Evolutionary conservation across 2,329 filamentous ascomycete species (phyloP).

Genomic region (Leptographium flavum): DNA sequence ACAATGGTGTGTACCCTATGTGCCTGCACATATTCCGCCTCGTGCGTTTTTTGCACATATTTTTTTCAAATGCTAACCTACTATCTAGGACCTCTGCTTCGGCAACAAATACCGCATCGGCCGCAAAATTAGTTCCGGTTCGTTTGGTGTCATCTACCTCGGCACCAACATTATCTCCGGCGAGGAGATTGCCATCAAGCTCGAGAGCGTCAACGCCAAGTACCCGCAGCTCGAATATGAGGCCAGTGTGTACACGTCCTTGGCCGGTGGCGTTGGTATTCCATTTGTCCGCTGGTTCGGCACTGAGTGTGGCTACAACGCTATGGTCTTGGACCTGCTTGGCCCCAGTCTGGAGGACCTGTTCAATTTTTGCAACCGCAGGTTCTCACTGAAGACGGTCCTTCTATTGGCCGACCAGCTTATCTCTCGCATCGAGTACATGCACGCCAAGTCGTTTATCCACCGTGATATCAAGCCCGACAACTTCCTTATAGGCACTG

Average conservation of each 20-base stretch:
- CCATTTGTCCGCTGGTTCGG: slow-evolving; percentile 99
- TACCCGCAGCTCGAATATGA: slow-evolving; percentile 98
- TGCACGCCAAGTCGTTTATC: slow-evolving; percentile 98
- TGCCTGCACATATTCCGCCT: no score
- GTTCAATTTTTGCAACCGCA: slow-evolving; percentile 99
- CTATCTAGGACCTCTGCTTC: slow-evolving; percentile 98
- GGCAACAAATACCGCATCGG: slow-evolving; percentile 99
- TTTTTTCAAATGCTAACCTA: no score
- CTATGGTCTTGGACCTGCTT: slow-evolving; percentile 95
- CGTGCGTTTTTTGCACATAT: no score
- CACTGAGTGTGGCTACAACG: slow-evolving; percentile 99
- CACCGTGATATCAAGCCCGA: slow-evolving; percentile 99
- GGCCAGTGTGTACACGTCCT: slow-evolving; percentile 78
- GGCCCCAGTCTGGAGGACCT: slow-evolving; percentile 92
- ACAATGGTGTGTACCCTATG: slow-evolving; percentile 34
- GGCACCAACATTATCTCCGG: slow-evolving; percentile 99
- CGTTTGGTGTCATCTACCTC: slow-evolving; percentile 96
- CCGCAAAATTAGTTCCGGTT: slow-evolving; percentile 95
- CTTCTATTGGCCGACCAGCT: slow-evolving; percentile 92
- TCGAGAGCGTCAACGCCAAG: slow-evolving; percentile 98
- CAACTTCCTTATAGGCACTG: slow-evolving; percentile 99
- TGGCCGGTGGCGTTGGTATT: slow-evolving; percentile 93
- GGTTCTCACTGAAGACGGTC: slow-evolving; percentile 98
- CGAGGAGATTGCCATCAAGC: slow-evolving; percentile 98
- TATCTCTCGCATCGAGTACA: slow-evolving; percentile 98